A percentile compares a stretch with the other conserved stretches of the same genome.
phyloP scores from a whole-genome alignment of 768 basidiomycete genomes.

The Collybia mongolica region DNA sequence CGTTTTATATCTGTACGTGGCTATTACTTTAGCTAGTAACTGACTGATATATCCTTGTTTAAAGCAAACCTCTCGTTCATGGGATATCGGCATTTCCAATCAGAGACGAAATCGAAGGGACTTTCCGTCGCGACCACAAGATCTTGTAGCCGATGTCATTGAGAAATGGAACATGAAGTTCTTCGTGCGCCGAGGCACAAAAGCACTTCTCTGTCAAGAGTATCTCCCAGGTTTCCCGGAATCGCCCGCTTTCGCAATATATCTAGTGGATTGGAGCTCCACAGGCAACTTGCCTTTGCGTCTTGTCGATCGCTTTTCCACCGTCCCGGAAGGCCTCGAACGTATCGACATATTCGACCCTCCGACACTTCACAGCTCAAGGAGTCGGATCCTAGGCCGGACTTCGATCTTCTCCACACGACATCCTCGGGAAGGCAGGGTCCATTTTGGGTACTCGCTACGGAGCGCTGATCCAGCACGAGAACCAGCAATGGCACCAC shows the following conservation, averaged over 20 bases:
- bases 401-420: slow-evolving; percentile 11
- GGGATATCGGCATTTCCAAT: slow-evolving; percentile 9
- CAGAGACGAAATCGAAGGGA: neutral
- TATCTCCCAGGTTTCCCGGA: slow-evolving; percentile 16
- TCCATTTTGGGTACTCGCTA: slow-evolving; percentile 4
- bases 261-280: slow-evolving; percentile 18
- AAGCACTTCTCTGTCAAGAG: slow-evolving; percentile 17
- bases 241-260: slow-evolving; percentile 22
- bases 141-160: slow-evolving; percentile 13
- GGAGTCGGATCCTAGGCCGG: slow-evolving; percentile 8
- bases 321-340: slow-evolving; percentile 15
- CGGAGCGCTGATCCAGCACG: too few species aligned
- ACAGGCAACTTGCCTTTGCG: slow-evolving; percentile 1
- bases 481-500: too few species aligned
- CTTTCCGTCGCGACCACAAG: slow-evolving; percentile 19
- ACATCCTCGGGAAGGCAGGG: slow-evolving; percentile 7
- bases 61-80: slow-evolving; percentile 17
- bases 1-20: slow-evolving; percentile 16
- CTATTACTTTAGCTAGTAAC: neutral
- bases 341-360: slow-evolving; percentile 22
- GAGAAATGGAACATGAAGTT: slow-evolving; percentile 17
- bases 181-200: slow-evolving; percentile 11
- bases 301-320: slow-evolving; percentile 20
- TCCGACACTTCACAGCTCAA: slow-evolving; percentile 1
- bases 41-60: neutral